Evolutionary conservation across 2,329 filamentous ascomycete species (phyloP).

Genomic region (Chaetomiaceae sp.): DNA sequence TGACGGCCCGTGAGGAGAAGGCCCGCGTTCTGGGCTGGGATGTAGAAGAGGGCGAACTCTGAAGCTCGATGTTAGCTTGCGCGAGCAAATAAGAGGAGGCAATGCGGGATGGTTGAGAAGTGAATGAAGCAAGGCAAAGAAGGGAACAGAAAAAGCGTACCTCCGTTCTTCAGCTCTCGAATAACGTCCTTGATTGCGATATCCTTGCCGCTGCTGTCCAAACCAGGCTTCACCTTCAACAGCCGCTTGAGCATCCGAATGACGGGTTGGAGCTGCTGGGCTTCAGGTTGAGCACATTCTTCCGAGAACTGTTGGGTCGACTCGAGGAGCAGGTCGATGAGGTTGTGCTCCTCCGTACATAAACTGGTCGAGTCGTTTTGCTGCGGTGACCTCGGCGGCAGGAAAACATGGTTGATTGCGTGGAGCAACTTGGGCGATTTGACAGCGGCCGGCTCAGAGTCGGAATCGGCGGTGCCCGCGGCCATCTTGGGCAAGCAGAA

Average conservation of each 20-base stretch:
- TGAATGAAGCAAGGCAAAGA: too few relatives aligned
- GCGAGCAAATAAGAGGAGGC: background rate
- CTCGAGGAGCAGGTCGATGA: constrained; percentile 7
- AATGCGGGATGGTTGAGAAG: too few relatives aligned
- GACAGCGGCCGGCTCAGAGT: background rate
- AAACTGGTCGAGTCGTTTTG: constrained; percentile 8
- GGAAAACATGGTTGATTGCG: constrained; percentile 24
- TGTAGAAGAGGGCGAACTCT: constrained; percentile 17
- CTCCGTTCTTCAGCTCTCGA: constrained; percentile 14
- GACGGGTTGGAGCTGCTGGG: background rate
- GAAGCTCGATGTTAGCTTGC: background rate
- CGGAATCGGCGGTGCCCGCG: background rate
- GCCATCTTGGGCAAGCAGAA: background rate
- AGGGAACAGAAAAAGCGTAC: constrained; percentile 1
- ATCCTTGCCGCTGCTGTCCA: constrained; percentile 14
- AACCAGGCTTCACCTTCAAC: background rate
- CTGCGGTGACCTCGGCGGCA: constrained; percentile 31
- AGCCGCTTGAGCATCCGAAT: constrained; percentile 20
- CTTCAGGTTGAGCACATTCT: background rate
- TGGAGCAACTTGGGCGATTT: constrained; percentile 3
- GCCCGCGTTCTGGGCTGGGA: constrained; percentile 22
- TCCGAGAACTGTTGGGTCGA: constrained; percentile 2
- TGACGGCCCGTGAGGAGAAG: constrained; percentile 15
- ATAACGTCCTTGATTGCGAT: constrained; percentile 5
- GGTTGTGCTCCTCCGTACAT: constrained; percentile 7